A percentile compares a stretch with the other conserved stretches of the same genome.
Conservation (phyloP, 495 filamentous ascomycete species). For the Xylaria longipes region DNA sequence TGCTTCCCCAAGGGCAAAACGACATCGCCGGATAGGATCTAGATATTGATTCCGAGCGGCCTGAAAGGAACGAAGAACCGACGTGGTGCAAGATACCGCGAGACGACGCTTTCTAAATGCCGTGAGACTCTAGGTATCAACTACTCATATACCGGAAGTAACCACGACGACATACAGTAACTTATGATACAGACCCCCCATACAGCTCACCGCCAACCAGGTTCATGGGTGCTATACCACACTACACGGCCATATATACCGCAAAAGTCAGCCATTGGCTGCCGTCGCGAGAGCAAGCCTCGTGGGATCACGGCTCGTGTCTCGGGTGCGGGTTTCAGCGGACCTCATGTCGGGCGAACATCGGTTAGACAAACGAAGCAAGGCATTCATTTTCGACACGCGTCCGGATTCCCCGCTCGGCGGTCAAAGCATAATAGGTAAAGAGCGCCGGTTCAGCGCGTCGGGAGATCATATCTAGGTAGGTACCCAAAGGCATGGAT, state of each 20-base stretch:
- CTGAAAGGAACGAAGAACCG: background rate
- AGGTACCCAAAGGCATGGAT: background rate
- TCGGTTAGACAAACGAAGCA: conserved; percentile 2
- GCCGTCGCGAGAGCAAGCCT: background rate
- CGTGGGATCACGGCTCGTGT: conserved; percentile 11
- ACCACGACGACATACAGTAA: background rate
- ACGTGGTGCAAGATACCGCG: background rate
- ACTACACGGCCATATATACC: background rate
- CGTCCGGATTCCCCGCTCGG: conserved; percentile 10
- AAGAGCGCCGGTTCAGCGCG: background rate
- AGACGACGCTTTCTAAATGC: background rate
- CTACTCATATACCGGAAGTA: background rate
- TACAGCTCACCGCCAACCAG: background rate
- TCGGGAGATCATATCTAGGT: background rate
- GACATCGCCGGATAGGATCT: background rate
- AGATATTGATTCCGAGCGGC: background rate
- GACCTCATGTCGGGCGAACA: conserved; percentile 7
- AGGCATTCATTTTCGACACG: background rate
- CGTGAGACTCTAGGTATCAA: background rate
- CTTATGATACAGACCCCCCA: no score
- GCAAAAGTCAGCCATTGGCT: background rate
- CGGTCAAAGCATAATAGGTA: background rate
- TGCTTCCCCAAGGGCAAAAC: background rate
- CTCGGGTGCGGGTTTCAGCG: conserved; percentile 20
- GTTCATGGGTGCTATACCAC: background rate